Conservation (phyloP, 257 asterid species). For the Nicotiana obtusifolia region DNA sequence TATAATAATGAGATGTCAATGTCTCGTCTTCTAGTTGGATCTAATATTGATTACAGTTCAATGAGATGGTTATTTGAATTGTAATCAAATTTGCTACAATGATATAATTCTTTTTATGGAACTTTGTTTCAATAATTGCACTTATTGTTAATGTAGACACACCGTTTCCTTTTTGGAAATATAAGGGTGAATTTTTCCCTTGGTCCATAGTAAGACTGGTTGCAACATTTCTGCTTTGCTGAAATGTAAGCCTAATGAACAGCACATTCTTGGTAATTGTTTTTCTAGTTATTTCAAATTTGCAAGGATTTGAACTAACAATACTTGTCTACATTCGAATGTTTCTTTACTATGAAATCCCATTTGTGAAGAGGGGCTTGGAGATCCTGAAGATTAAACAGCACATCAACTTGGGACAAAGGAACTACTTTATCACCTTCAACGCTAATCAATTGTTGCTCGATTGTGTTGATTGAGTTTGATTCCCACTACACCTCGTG, state of each 20-base stretch:
- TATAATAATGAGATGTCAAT: not conserved
- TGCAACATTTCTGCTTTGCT: not conserved
- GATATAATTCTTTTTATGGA: not conserved
- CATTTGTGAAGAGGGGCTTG: not conserved
- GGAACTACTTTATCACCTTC: not conserved
- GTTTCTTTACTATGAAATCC: not conserved
- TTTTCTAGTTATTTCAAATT: not conserved
- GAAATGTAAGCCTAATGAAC: not conserved
- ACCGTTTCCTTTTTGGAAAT: not conserved
- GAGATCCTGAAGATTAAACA: not conserved
- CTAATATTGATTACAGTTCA: not conserved
- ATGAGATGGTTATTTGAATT: not conserved
- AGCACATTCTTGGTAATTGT: not conserved
- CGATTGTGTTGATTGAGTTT: not conserved
- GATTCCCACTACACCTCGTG: not conserved
- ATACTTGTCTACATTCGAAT: not conserved
- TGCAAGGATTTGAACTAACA: not conserved
- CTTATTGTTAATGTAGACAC: not conserved
- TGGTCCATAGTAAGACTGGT: not conserved
- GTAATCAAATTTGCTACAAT: not conserved
- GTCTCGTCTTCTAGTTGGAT: not conserved
- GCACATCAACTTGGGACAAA: not conserved
- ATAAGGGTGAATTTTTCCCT: not conserved
- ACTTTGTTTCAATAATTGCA: not conserved
- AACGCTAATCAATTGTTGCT: not conserved